Evolutionary conservation across 345 rosid species (phyloP).

Genomic region (Alliaria petiolata): DNA sequence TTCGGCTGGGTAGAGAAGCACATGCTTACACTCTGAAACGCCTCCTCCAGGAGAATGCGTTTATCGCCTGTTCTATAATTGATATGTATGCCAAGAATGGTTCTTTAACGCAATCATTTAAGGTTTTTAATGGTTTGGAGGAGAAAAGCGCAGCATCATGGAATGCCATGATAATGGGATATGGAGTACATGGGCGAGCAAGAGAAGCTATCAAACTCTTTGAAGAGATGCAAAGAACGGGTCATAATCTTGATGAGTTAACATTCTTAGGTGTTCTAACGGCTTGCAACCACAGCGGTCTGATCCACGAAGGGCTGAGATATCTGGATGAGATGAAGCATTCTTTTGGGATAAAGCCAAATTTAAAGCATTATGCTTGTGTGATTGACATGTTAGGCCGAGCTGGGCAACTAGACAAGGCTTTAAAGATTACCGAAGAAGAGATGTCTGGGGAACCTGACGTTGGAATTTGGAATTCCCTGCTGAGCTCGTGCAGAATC

Average conservation of each 20-base stretch:
- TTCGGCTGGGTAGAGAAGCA: conserved; percentile 53
- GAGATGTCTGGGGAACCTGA: conserved; percentile 65
- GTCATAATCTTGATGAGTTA: conserved; percentile 46
- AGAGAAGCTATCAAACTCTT: conserved; percentile 50
- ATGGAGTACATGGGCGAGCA: conserved; percentile 56
- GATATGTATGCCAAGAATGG: conserved; percentile 73
- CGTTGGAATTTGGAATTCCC: conserved; percentile 55
- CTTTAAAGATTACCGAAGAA: conserved; percentile 37
- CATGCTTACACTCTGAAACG: conserved; percentile 54
- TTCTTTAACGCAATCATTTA: conserved; percentile 37
- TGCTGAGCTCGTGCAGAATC: conserved; percentile 63
- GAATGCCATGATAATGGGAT: conserved; percentile 66
- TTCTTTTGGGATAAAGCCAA: conserved; percentile 37
- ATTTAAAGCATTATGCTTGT: conserved; percentile 68
- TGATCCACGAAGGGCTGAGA: conserved; percentile 52
- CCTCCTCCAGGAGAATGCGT: conserved; percentile 27
- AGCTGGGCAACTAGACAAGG: conserved; percentile 51
- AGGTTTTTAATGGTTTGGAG: conserved; percentile 38
- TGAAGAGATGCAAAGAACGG: conserved; percentile 50
- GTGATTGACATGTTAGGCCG: conserved; percentile 70
- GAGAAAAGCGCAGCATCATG: conserved; percentile 46
- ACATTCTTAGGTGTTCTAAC: conserved; percentile 57
- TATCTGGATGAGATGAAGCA: conserved; percentile 46
- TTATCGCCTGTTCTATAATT: conserved; percentile 52
- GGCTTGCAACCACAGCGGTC: conserved; percentile 55